Percentiles rank a stretch among this genome's conserved stretches.
phyloP scores from a whole-genome alignment of 257 asterid genomes.

The Solanum medicagineum region DNA sequence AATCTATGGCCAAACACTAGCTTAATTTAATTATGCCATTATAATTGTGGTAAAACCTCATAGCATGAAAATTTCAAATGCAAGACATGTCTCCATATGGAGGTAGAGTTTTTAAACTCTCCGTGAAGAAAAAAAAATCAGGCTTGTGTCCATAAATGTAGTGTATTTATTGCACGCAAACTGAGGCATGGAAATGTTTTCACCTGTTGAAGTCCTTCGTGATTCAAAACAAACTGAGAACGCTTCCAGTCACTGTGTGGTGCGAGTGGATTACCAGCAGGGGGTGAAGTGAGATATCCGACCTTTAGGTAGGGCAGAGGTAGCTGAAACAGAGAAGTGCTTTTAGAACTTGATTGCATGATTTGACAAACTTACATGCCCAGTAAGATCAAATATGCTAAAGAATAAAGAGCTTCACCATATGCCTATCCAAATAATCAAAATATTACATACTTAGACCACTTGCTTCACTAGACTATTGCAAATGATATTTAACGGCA shows the following conservation, averaged over 20 bases:
- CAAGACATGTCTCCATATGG: neutral
- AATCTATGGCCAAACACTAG: neutral
- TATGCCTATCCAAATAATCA: neutral
- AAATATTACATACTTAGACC: neutral
- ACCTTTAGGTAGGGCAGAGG: conserved; percentile 89
- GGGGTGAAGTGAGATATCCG: conserved; percentile 90
- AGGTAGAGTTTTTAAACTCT: neutral
- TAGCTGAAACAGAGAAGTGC: conserved; percentile 47
- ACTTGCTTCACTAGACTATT: neutral
- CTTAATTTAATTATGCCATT: neutral
- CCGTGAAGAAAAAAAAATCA: neutral
- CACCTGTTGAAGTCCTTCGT: conserved; percentile 95
- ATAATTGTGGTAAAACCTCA: neutral
- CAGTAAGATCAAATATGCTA: neutral
- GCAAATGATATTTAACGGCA: neutral
- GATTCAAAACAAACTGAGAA: conserved; percentile 70
- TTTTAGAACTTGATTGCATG: conserved; percentile 3
- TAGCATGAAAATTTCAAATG: neutral
- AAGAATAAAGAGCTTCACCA: neutral
- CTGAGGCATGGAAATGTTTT: neutral
- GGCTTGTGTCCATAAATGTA: neutral
- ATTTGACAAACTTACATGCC: neutral
- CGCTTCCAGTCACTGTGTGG: conserved; percentile 96
- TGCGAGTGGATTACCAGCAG: conserved; percentile 76
- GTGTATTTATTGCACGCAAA: neutral